phyloP scores from a whole-genome alignment of 306 rosid genomes.

The Betula pendula region DNA sequence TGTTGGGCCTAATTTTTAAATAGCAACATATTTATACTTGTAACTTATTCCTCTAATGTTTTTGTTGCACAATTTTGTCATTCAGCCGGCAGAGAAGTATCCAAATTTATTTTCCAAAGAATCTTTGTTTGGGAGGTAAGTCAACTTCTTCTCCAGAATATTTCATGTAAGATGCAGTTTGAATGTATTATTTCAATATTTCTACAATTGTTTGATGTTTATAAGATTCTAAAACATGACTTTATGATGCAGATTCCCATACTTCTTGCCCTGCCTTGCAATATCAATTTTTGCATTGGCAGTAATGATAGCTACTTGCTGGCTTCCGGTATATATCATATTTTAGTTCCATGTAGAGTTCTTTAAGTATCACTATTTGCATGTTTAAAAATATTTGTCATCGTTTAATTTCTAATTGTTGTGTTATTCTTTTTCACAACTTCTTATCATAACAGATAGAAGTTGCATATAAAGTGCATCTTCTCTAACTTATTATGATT shows the following conservation, averaged over 20 bases:
- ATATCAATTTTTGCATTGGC: slow-evolving; percentile 36
- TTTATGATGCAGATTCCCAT: slow-evolving; percentile 49
- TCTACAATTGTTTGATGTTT: neutral
- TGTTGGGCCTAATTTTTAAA: no score
- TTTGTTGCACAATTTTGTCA: slow-evolving; percentile 4
- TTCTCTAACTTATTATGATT: neutral
- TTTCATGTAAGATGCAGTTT: neutral
- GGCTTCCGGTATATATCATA: slow-evolving; percentile 53
- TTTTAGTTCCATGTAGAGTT: neutral
- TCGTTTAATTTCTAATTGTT: neutral
- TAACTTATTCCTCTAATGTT: slow-evolving; percentile 14
- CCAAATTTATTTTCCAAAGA: slow-evolving; percentile 59
- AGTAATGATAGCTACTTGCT: slow-evolving; percentile 29
- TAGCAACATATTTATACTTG: neutral
- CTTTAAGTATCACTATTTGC: neutral
- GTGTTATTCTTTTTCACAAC: neutral
- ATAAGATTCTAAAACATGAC: neutral
- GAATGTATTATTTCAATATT: neutral
- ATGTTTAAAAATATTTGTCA: neutral
- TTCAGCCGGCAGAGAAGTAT: slow-evolving; percentile 82
- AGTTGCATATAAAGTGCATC: neutral
- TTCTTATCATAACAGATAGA: neutral
- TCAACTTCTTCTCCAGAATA: slow-evolving; percentile 5
- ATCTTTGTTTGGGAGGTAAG: slow-evolving; percentile 80
- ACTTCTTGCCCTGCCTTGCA: slow-evolving; percentile 53